Evolutionary conservation across 106 monocot genomes (phyloP), one percentile per base, ranked within the genome.

Genomic region (Allium sativum): DNA sequence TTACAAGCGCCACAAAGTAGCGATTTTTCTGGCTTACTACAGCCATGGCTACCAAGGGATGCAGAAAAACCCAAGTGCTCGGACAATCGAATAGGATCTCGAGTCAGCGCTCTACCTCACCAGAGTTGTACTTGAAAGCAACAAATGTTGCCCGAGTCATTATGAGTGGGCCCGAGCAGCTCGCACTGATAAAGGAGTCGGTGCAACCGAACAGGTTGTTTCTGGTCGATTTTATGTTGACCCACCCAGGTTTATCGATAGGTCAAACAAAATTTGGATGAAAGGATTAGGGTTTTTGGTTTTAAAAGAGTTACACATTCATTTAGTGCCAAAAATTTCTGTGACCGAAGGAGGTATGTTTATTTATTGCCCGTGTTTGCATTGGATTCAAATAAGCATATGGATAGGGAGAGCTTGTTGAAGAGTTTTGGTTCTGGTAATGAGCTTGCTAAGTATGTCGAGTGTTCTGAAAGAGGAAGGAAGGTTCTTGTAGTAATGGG

Each of bases 61-160:
- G 98, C 98, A 98, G 76, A 98, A 98, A 78, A 98, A 98, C 64
- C 92, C 92, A 7, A 92, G 98, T 21, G 98, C 98, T 9, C 79
- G 76, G 63, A 98, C 92, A 70, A 98, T 98, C 58, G 92, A 98
- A 59, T 80, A 76, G 44, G 92, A 98, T 59, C 82, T 92, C 58
- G 88, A 98, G 66, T 88, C 85, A 64, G 98, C 88, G 7, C 85
- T 98, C 72, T 98, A 78, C 72, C 82, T 62, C 53, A 68, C 88
- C 62, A 88, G 75, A 46, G 98, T 77, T 54, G 92, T 98, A 19
- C 92, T 85, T 56, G 82, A 68, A 44, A 42, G 71, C 55, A 88
- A 98, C 47, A 77, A 84, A 48, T 76, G 67, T 31, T 58, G 41
- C 31, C 85, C 92, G n/a, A 76, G 76, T n/a, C 84, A 85, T 48